A percentile compares a stretch with the other conserved stretches of the same genome.
These are phyloP conservation scores for Hygrocybe coccinea DNA, from an alignment of 768 basidiomycete species.

Conservation along the genomic window DNA sequence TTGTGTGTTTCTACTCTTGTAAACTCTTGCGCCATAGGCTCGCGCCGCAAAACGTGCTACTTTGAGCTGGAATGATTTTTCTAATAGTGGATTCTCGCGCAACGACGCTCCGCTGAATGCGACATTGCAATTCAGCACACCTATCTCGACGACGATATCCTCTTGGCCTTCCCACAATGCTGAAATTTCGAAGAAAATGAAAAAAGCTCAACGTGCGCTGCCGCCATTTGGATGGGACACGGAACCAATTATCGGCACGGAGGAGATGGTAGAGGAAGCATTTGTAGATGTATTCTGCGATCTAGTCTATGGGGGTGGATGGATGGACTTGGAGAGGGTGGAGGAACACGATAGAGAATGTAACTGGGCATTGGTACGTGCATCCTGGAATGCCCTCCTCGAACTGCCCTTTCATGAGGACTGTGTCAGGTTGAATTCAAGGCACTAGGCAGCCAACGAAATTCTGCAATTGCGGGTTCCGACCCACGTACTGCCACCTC, in stretches of 20 bases:
- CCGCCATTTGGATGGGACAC: constrained; percentile 94
- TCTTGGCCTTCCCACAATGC: constrained; percentile 72
- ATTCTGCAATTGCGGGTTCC: constrained; percentile 31
- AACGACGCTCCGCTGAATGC: constrained; percentile 69
- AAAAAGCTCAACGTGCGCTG: constrained; percentile 75
- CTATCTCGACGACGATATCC: constrained; percentile 45
- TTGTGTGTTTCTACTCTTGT: background rate
- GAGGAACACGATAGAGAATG: constrained; percentile 81
- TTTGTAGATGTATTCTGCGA: constrained; percentile 88
- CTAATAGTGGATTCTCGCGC: constrained; percentile 74
- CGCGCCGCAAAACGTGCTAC: constrained; percentile 73
- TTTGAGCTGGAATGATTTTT: constrained; percentile 89
- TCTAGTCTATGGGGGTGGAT: constrained; percentile 75
- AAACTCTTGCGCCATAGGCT: constrained; percentile 39
- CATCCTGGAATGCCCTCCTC: background rate
- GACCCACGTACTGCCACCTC: constrained; percentile 73
- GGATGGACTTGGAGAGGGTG: constrained; percentile 70
- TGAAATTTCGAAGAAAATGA: constrained; percentile 71
- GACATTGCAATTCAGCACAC: constrained; percentile 74
- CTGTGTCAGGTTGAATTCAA: constrained; percentile 79
- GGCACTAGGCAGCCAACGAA: constrained; percentile 49
- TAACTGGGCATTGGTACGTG: constrained; percentile 85
- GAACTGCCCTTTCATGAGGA: background rate
- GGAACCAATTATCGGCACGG: constrained; percentile 67
- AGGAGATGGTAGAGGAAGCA: constrained; percentile 83